phyloP scores from a whole-genome alignment of 306 rosid genomes.

The Hylodesmum podocarpum region DNA sequence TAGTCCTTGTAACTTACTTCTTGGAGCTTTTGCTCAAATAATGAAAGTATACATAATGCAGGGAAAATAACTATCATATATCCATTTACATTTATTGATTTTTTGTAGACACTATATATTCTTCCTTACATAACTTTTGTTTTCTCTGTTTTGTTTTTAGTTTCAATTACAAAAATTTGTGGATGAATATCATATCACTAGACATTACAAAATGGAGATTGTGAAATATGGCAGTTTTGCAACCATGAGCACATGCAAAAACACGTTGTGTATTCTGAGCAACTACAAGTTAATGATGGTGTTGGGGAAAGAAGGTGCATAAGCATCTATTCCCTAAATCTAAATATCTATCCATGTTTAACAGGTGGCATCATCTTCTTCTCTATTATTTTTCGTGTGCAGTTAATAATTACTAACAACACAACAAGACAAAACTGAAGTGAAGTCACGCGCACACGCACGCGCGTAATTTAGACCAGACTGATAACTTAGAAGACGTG shows the following conservation, averaged over 20 bases:
- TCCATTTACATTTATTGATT: too few relatives aligned
- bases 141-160: too few relatives aligned
- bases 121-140: too few relatives aligned
- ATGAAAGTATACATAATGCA: too few relatives aligned
- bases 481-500: not conserved
- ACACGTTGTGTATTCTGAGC: constrained; percentile 4
- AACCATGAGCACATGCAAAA: not conserved
- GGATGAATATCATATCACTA: too few relatives aligned
- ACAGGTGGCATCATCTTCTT: not conserved
- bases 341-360: not conserved
- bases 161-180: too few relatives aligned
- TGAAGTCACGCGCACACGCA: not conserved
- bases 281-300: not conserved
- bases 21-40: not conserved
- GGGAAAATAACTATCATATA: too few relatives aligned
- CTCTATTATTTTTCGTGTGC: not conserved
- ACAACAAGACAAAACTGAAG: not conserved
- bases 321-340: not conserved
- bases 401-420: not conserved
- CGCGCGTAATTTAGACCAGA: not conserved
- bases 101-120: too few relatives aligned
- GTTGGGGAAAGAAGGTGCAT: not conserved
- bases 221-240: not conserved
- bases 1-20: too few relatives aligned
- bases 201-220: not conserved